Conservation (phyloP, 2,329 filamentous ascomycete genomes). For the Verticillium tricorpus region DNA sequence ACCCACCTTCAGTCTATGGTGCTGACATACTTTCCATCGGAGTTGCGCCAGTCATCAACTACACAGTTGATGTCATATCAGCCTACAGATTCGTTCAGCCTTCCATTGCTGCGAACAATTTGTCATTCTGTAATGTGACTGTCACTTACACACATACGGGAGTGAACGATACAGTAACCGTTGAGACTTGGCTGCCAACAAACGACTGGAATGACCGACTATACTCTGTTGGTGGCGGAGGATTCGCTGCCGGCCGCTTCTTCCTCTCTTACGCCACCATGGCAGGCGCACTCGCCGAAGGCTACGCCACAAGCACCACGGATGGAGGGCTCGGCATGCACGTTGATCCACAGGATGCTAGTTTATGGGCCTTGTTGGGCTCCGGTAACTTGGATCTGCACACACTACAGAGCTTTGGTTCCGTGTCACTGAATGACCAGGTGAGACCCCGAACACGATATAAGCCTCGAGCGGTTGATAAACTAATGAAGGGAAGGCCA, state of each 20-base stretch:
- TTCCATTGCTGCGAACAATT: slow-evolving; percentile 1
- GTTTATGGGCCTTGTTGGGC: slow-evolving; percentile 14
- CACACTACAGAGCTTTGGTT: slow-evolving; percentile 6
- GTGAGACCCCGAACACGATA: too few relatives aligned
- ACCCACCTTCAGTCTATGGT: not conserved
- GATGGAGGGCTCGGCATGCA: slow-evolving; percentile 11
- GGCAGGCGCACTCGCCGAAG: slow-evolving; percentile 11
- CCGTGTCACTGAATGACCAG: slow-evolving; percentile 11
- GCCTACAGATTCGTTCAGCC: not conserved
- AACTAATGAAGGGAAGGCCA: slow-evolving; percentile 20
- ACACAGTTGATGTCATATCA: not conserved
- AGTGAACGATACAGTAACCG: slow-evolving; percentile 15
- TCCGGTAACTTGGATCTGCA: slow-evolving; percentile 9
- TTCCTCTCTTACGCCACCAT: slow-evolving; percentile 6
- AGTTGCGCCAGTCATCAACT: not conserved
- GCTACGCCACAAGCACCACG: slow-evolving; percentile 12
- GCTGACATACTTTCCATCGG: not conserved
- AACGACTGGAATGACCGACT: slow-evolving; percentile 23
- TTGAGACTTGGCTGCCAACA: slow-evolving; percentile 20
- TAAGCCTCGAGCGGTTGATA: too few relatives aligned
- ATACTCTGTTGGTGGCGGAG: slow-evolving; percentile 24
- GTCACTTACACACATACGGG: slow-evolving; percentile 21
- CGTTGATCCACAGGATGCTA: too few relatives aligned
- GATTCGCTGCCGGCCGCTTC: slow-evolving; percentile 18
- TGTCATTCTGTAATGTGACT: slow-evolving; percentile 15